These are phyloP conservation scores for Drechmeria coniospora DNA, from an alignment of 2,329 filamentous ascomycete species.

Conservation along the genomic window DNA sequence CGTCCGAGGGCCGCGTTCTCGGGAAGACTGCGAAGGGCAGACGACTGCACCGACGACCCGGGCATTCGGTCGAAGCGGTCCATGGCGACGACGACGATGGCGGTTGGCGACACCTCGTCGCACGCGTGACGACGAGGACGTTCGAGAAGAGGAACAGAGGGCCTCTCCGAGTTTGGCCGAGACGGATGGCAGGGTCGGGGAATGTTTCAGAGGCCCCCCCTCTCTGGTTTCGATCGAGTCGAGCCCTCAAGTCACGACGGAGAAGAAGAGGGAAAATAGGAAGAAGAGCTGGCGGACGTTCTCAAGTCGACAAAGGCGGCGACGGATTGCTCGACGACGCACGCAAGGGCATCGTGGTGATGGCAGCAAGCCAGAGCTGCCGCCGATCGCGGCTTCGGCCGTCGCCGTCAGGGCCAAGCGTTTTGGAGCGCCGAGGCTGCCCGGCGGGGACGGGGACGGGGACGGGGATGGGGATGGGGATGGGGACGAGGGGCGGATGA, in stretches of 20 bases:
- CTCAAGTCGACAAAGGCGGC: conserved; percentile 17
- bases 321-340: conserved; percentile 9
- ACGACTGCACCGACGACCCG: conserved; percentile 11
- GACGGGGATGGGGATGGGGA: too few relatives aligned
- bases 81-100: conserved; percentile 17
- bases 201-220: conserved; percentile 15
- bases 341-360: conserved; percentile 16
- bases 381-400: too few relatives aligned
- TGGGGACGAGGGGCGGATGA: too few relatives aligned
- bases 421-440: too few relatives aligned
- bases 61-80: conserved; percentile 19
- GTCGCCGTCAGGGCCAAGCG: too few relatives aligned
- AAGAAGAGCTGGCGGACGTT: conserved; percentile 5
- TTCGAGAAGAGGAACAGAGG: too few relatives aligned
- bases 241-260: too few relatives aligned
- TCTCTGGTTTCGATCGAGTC: conserved; percentile 8
- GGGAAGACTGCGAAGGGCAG: conserved; percentile 19
- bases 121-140: conserved; percentile 3
- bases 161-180: too few relatives aligned
- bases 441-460: too few relatives aligned
- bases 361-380: conserved; percentile 1
- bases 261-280: too few relatives aligned
- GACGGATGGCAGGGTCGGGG: conserved; percentile 2
- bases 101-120: conserved; percentile 4
- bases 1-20: conserved; percentile 25